Base-by-base conservation (phyloP, 305 asterid species). In the Solanum hybrid region DNA sequence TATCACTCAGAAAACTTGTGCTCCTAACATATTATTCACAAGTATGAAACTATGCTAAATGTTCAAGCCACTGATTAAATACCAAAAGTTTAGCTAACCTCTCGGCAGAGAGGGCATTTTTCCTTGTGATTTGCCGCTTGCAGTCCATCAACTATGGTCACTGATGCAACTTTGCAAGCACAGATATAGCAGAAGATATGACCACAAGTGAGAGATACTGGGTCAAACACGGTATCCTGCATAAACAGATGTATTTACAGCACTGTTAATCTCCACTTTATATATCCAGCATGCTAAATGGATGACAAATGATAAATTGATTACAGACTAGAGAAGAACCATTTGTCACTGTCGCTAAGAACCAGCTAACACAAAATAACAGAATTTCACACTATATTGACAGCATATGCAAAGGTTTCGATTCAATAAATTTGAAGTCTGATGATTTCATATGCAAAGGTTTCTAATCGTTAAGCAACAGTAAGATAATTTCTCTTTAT, bases 161-260 rank as follows among this genome's bases (percentile, higher is more conserved):
- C 99, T 64, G 98, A 96, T 88, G 94, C 95, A 84, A 98, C 94
- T 92, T 96, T 96, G 93, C 99, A 97, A 5, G 98, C 98, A 80
- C 99, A 97, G 92, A 94, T 90, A 94, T 93, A 96, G 91, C 99
- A 96, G 91, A 96, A 96, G 86, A 95, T 95, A 90, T 97, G 99
- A 24, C 99, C 99, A 84, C 99, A 97, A 1, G 94, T 91, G 89
- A 97, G 98, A 88, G 98, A 93, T 7, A 94, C 95, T 3, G 99
- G 97, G 90, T 97, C 99, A 87, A 97, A 96, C n/a, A 96, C 91
- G 6, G 96, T 94, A 93, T 97, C 99, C 99, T 97, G 95, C 89
- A 35, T 36, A 40, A 78, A 84, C 6, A 45, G 64, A 38, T 87
- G 85, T 78, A 75, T 78, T 84, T 29, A 84, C 37, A 84, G 40